These are phyloP conservation scores for Neonectria faginata DNA, from an alignment of 2,329 filamentous ascomycete species.

Conservation along the genomic window DNA sequence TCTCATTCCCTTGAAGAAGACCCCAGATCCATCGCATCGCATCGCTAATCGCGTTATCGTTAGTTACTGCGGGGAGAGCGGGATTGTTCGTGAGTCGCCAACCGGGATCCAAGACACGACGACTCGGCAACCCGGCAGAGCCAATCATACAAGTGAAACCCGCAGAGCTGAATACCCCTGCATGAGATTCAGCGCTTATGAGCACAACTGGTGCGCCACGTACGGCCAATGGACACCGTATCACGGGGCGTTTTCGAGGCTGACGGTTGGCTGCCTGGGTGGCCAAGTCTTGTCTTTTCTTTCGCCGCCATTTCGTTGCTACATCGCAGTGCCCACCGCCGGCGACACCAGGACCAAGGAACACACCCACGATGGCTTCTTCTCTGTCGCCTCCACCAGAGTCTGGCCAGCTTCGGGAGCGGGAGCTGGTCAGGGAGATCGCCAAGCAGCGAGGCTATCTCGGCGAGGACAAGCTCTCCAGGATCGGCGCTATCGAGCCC, in stretches of 20 bases:
- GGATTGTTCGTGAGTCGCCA: not conserved
- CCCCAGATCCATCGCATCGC: not conserved
- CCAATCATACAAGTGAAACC: not conserved
- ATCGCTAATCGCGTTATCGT: not conserved
- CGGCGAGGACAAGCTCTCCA: conserved; percentile 35
- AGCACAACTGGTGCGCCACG: not conserved
- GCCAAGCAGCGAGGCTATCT: conserved; percentile 40
- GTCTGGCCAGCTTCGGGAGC: conserved; percentile 20
- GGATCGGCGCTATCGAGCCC: conserved; percentile 33
- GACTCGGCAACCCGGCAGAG: not conserved
- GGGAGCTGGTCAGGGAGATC: conserved; percentile 37
- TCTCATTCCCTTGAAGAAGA: not conserved
- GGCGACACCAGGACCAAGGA: not conserved
- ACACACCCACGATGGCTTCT: conserved; percentile 9
- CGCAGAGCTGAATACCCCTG: not conserved
- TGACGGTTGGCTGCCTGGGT: not conserved
- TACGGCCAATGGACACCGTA: not conserved
- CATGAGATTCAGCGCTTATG: not conserved
- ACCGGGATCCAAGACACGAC: not conserved
- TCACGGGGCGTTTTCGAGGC: not conserved
- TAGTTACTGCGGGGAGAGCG: not conserved
- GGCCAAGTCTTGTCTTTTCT: not conserved
- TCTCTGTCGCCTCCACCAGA: not conserved
- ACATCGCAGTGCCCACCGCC: not conserved
- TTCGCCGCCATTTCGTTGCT: not conserved